Base-by-base conservation (phyloP, 805 yeast genomes). In the Yarrowia sp. region DNA sequence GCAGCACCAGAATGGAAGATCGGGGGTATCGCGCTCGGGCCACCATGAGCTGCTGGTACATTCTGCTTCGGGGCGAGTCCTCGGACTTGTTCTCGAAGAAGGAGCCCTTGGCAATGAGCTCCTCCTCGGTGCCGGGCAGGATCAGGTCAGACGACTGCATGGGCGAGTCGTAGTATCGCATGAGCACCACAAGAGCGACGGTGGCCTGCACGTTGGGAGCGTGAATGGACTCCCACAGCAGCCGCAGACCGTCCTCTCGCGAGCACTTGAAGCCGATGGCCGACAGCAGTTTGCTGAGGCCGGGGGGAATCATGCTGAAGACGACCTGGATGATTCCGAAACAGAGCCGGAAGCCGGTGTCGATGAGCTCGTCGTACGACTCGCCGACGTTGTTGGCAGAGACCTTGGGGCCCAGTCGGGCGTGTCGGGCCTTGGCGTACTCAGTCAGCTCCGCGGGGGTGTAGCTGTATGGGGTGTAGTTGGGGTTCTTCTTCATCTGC, bases 101-200 rank as follows among this genome's bases (percentile, higher is more conserved):
- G 8, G 31, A 27, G 33, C 44, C 60, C 32, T 36, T 36, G 38
- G 62, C 38, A 27, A 71, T 68, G 27, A 62, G 56, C 21, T 63
- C 69, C 46, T 66, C 71, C 61, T 65, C 70, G 72, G 61, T 55
- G 4, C 61, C 61, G 6, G 61, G 61, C 16, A 73, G 82, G 65
- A 88, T 90, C 31, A 85, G 87, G 74, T 93, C 98, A 14, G 91
- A 85, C 71, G 90, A 90, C 72, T 92, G 97, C 73, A 93, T 86
- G 3, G 97, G 98, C 1, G 98, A 97, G 72, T 93, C 97, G 71
- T 91, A 93, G 71, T 90, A 93, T 29, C 90, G 88, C 67, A 93
- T 77, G 51, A 93, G 77, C 12, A 88, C 91, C 62, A 92, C 77
- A n/a, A 91, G 74, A 1, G 96, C 97, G 66, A 93, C 81, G 63